phyloP scores from a whole-genome alignment of 306 rosid genomes.

The Trifolium pratense region DNA sequence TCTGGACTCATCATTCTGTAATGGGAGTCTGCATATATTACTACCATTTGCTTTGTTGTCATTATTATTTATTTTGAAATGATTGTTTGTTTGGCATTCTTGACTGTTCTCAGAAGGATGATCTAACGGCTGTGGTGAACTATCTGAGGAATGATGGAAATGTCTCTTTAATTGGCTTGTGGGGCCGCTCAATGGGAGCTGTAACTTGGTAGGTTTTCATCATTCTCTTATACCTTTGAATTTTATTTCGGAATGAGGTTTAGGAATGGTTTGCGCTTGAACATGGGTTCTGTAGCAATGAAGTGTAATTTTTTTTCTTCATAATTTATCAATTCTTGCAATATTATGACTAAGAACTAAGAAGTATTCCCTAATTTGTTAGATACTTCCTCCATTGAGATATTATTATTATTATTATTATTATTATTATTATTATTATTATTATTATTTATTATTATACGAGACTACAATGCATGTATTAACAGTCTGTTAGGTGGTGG shows the following conservation, averaged over 20 bases:
- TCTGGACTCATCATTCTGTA: slow-evolving; percentile 19
- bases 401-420: slow-evolving; percentile 9
- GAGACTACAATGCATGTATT: slow-evolving; percentile 19
- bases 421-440: too few species aligned
- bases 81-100: slow-evolving; percentile 39
- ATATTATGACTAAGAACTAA: slow-evolving; percentile 6
- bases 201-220: slow-evolving; percentile 86
- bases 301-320: slow-evolving; percentile 18
- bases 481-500: slow-evolving; percentile 28
- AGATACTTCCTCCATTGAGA: not conserved
- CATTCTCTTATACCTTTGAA: slow-evolving; percentile 36
- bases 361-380: slow-evolving; percentile 19
- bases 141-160: slow-evolving; percentile 92
- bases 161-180: slow-evolving; percentile 96
- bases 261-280: slow-evolving; percentile 13
- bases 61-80: slow-evolving; percentile 41
- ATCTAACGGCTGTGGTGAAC: slow-evolving; percentile 82
- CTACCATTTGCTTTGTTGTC: slow-evolving; percentile 14
- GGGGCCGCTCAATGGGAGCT: slow-evolving; percentile 99
- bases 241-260: slow-evolving; percentile 33
- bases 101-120: slow-evolving; percentile 77
- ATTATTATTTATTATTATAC: too few species aligned
- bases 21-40: slow-evolving; percentile 25
- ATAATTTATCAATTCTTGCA: slow-evolving; percentile 11
- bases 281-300: slow-evolving; percentile 16